Conservation (phyloP, 768 basidiomycete species). For the Mrakia blollopis region DNA sequence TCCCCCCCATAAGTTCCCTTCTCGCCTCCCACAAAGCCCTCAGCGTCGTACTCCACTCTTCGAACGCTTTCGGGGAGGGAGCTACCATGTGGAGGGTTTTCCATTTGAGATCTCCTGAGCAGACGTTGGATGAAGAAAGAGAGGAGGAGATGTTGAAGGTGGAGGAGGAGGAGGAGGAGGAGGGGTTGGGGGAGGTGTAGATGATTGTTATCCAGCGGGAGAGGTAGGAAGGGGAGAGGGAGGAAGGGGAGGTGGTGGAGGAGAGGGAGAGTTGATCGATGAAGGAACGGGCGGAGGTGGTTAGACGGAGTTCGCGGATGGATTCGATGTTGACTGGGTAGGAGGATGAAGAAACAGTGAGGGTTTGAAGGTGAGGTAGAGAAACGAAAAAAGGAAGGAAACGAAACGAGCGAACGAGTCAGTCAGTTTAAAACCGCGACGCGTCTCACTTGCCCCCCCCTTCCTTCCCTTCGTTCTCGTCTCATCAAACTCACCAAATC, state of each 20-base stretch:
- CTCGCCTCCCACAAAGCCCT: conserved; percentile 61
- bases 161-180: neutral
- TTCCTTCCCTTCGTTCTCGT: too few relatives aligned
- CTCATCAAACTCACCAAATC: conserved; percentile 41
- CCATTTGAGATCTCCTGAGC: conserved; percentile 40
- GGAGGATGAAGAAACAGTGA: neutral
- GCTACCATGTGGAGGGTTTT: conserved; percentile 84
- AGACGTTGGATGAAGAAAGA: neutral
- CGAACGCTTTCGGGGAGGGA: conserved; percentile 57
- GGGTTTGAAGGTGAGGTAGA: neutral
- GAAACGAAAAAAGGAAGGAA: neutral
- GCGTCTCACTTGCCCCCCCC: neutral
- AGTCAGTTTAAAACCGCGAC: neutral
- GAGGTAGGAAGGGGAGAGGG: conserved; percentile 59
- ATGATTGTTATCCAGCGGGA: conserved; percentile 78
- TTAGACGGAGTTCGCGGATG: conserved; percentile 79
- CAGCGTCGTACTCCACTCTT: conserved; percentile 62
- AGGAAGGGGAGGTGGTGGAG: conserved; percentile 56
- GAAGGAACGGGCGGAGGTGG: conserved; percentile 64
- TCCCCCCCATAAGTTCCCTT: conserved; percentile 63
- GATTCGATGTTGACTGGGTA: conserved; percentile 70
- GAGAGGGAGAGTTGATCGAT: conserved; percentile 65
- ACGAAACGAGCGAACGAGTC: neutral
- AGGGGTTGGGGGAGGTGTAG: conserved; percentile 57
- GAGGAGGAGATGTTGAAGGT: too few relatives aligned